Evolutionary conservation across 2,329 filamentous ascomycete genomes (phyloP).

Genomic region (Raffaelea arxii): DNA sequence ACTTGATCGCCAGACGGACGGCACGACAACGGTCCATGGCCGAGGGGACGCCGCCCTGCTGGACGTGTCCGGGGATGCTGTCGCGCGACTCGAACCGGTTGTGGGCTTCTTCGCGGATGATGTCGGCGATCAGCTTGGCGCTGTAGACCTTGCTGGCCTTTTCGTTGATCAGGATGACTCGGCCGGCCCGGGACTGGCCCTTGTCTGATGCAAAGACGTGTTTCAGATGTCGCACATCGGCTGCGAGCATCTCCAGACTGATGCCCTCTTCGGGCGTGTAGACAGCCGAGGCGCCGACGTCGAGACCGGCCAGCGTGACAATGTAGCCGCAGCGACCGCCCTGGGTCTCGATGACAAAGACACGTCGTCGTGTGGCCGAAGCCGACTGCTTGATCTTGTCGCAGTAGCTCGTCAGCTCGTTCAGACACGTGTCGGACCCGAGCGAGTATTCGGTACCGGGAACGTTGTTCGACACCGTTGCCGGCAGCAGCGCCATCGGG

Average conservation of each 20-base stretch:
- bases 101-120: slow-evolving; percentile 87
- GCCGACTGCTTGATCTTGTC: slow-evolving; percentile 97
- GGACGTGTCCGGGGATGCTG: slow-evolving; percentile 86
- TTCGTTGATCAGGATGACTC: slow-evolving; percentile 94
- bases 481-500: slow-evolving; percentile 81
- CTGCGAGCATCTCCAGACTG: slow-evolving; percentile 81
- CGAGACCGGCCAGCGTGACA: slow-evolving; percentile 79
- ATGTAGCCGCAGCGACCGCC: slow-evolving; percentile 91
- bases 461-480: slow-evolving; percentile 98
- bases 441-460: slow-evolving; percentile 96
- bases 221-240: slow-evolving; percentile 82
- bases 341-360: slow-evolving; percentile 97
- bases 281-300: slow-evolving; percentile 85
- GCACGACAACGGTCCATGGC: slow-evolving; percentile 94
- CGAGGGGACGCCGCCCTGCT: slow-evolving; percentile 86
- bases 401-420: slow-evolving; percentile 89
- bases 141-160: slow-evolving; percentile 84
- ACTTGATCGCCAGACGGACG: slow-evolving; percentile 85
- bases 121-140: slow-evolving; percentile 87
- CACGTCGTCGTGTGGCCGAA: slow-evolving; percentile 81
- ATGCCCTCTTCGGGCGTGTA: slow-evolving; percentile 98
- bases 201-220: slow-evolving; percentile 76
- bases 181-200: slow-evolving; percentile 81
- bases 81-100: slow-evolving; percentile 88
- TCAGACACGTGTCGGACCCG: slow-evolving; percentile 92